Evolutionary conservation across 2,329 filamentous ascomycete genomes (phyloP), one percentile per base, ranked within the genome.

Genomic region (Pseudocercospora vitis): DNA sequence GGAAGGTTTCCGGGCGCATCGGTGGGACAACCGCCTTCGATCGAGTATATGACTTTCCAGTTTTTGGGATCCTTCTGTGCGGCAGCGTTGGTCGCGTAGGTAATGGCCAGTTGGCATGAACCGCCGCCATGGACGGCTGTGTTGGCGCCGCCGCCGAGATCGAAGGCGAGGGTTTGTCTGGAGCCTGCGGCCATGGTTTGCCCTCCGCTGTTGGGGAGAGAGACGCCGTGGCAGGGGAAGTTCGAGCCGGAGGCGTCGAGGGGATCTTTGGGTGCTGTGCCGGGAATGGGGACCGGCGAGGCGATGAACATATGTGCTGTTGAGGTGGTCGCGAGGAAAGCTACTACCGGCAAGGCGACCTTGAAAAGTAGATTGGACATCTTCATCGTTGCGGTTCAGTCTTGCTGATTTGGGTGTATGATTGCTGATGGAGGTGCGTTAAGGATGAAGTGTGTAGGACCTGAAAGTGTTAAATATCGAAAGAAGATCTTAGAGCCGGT

Each of bases 41-140:
- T 88, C 0, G 87, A 92, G 67, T 94, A 84, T 70, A 99, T 91
- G 58, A 96, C 92, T 70, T 91, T 91, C 85, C 87, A 99, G 18
- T 81, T 79, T 0, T 83, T 86, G 61, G 81, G 63, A 3, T 71
- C 46, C 48, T 71, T 70, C 7, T 68, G 71, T 60, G 81, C 81
- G 21, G 81, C 85, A 0, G 91, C 85, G 9, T 79, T 74, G 8
- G 78, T 75, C 62, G 96, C 92, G 14, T 88, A 90, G 0, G 91
- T 94, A 63, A 99, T 76, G 7, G 86, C 87, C 53, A 97, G 74
- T 65, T 99, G 94, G 75, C 94, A 97, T 0, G 89, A 95, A 0
- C 94, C 94, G 50, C 94, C 94, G 14, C 91, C 91, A 63, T 99
- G 94, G 0, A 86, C 83, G 2, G 91, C 91, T 45, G 78, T 75